A percentile compares a stretch with the other conserved stretches of the same genome.
Conservation (phyloP, 306 rosid genomes). For the Astragalus glycyphyllos region DNA sequence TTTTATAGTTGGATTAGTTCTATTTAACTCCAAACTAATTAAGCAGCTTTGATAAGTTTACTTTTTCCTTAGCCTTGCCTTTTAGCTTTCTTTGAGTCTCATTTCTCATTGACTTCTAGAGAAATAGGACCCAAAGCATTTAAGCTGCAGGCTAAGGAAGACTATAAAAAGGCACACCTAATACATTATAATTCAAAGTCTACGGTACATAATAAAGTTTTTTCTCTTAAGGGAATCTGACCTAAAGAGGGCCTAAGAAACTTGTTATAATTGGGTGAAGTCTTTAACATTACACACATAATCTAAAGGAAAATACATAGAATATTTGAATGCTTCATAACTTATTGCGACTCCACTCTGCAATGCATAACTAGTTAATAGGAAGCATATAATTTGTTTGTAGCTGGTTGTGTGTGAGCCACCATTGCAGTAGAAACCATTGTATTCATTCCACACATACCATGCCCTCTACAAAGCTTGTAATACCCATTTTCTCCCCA, state of each 20-base stretch:
- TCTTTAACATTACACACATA: constrained; percentile 17
- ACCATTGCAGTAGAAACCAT: constrained; percentile 83
- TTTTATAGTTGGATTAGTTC: no score
- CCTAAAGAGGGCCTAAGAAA: not conserved
- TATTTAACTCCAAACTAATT: no score
- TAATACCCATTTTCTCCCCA: constrained; percentile 87
- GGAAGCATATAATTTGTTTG: constrained; percentile 32
- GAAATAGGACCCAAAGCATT: no score
- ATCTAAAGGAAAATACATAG: not conserved
- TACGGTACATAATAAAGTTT: not conserved
- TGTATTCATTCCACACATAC: constrained; percentile 82
- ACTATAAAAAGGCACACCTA: no score
- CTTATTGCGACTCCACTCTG: no score
- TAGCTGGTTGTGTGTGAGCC: constrained; percentile 34
- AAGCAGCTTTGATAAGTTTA: no score
- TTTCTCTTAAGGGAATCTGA: not conserved
- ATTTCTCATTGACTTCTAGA: no score
- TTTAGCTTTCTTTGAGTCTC: no score
- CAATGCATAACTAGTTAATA: constrained; percentile 26
- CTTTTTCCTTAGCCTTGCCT: no score
- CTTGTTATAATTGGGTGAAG: constrained; percentile 7
- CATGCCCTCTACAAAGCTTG: constrained; percentile 69
- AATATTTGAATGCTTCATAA: no score
- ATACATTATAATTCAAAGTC: not conserved
- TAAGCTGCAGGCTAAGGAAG: no score